Conservation (phyloP, 306 rosid species). For the Fagus sylvatica region DNA sequence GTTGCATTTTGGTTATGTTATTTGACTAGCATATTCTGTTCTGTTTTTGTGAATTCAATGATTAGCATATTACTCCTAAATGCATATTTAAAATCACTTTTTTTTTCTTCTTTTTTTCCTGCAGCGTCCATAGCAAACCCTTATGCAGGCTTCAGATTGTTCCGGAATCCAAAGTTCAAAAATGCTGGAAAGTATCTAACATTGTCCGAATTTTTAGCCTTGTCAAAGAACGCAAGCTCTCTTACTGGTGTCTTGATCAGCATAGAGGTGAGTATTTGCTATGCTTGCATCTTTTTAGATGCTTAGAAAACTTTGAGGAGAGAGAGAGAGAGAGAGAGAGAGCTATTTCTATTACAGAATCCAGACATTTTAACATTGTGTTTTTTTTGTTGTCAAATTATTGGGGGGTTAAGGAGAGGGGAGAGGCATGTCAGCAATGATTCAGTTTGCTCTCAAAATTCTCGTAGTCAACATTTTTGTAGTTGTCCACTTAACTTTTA, state of each 20-base stretch:
- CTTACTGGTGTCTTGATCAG: slow-evolving; percentile 67
- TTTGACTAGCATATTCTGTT: slow-evolving; percentile 11
- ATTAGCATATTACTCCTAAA: slow-evolving; percentile 3
- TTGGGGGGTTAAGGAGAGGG: neutral
- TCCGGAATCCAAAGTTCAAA: slow-evolving; percentile 59
- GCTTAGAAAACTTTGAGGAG: neutral
- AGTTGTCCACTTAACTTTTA: neutral
- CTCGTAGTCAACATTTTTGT: neutral
- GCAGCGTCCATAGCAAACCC: slow-evolving; percentile 75
- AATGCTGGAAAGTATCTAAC: slow-evolving; percentile 46
- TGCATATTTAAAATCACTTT: slow-evolving; percentile 24
- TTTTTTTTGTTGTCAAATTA: neutral
- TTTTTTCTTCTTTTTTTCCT: slow-evolving; percentile 28
- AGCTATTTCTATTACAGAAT: no score
- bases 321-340: no score
- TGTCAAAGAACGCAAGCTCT: slow-evolving; percentile 64
- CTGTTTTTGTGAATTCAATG: slow-evolving; percentile 1
- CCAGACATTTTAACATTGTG: neutral
- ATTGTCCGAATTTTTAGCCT: slow-evolving; percentile 68
- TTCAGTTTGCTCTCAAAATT: neutral
- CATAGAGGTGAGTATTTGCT: slow-evolving; percentile 62
- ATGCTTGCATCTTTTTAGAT: neutral
- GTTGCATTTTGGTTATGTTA: slow-evolving; percentile 12
- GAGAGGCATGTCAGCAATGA: neutral
- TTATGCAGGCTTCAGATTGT: slow-evolving; percentile 19